Evolutionary conservation across 129 eudicot genomes (phyloP), one percentile per base, ranked within the genome.

Genomic region (Mikania micrantha): DNA sequence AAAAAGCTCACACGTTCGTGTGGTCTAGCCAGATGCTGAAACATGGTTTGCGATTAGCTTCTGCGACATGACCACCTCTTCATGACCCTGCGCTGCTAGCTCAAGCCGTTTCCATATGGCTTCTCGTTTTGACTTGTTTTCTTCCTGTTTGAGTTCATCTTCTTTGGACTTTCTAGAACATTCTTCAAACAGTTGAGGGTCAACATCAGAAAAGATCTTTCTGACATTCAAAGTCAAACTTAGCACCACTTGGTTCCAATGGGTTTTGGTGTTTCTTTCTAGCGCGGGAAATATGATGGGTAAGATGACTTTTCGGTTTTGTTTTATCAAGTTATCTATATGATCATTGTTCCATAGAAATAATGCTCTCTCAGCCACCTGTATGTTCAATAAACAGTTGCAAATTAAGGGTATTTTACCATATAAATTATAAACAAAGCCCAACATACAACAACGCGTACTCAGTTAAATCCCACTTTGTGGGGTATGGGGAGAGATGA

Each of bases 351-450:
- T 87, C 95, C 95, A 87, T 39, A 87, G 70, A 65, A 87, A 87
- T 73, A 87, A 74, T 38, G 95, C 87, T 78, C 95, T 82, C 68
- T 87, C 95, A 4, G 95, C 90, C 74, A 87, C 95, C 95, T 87
- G 78, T 3, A 44, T 47, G 13, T 40, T 65, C 71, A 35, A 35
- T 15, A 73, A 34, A 36, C 19, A 17, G n/a, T n/a, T 61, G 34
- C 28, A 27, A 9, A 47, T 36, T 48, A 25, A 2, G 48, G 17
- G 41, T 45, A n/a, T 9, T 36, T 27, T 17, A n/a, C n/a, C n/a
- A n/a, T n/a, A n/a, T n/a, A n/a, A n/a, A n/a, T n/a, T n/a, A n/a
- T n/a, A n/a, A n/a, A n/a, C n/a, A n/a, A n/a, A n/a, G n/a, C n/a
- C n/a, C n/a, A n/a, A n/a, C n/a, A n/a, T n/a, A n/a, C n/a, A n/a